Conservation (phyloP, 2,329 filamentous ascomycete species). For the Rasamsonia emersonii region DNA sequence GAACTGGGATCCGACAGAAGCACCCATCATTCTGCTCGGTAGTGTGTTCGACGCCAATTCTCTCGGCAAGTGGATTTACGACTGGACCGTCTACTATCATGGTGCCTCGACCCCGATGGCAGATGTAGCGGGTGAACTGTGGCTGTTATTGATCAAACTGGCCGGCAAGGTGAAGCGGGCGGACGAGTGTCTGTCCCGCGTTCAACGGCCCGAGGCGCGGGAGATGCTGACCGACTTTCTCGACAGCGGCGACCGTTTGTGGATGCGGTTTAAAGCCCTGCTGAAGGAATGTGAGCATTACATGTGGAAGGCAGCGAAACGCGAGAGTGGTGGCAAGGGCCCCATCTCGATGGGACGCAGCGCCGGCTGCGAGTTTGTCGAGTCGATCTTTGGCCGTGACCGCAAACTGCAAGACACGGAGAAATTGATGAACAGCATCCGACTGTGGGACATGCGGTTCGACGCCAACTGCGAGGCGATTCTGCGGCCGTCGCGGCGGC, state of each 20-base stretch:
- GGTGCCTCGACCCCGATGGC: constrained; percentile 74
- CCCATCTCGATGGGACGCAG: constrained; percentile 74
- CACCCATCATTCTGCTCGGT: constrained; percentile 86
- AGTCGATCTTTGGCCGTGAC: constrained; percentile 89
- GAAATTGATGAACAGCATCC: constrained; percentile 81
- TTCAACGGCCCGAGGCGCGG: constrained; percentile 63
- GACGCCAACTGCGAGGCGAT: constrained; percentile 94
- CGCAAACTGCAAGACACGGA: constrained; percentile 83
- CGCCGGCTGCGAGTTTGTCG: constrained; percentile 88
- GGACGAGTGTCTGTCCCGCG: constrained; percentile 64
- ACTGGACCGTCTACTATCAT: constrained; percentile 93
- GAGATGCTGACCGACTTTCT: constrained; percentile 88
- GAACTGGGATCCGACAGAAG: constrained; percentile 94
- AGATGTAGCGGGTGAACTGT: constrained; percentile 88
- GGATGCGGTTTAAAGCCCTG: constrained; percentile 72
- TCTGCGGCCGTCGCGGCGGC: constrained; percentile 40
- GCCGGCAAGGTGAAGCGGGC: constrained; percentile 89
- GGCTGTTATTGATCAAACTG: constrained; percentile 88
- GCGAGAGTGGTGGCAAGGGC: constrained; percentile 54
- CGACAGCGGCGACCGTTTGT: constrained; percentile 76
- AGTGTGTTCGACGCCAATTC: constrained; percentile 97
- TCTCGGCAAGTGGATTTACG: constrained; percentile 97
- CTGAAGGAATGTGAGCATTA: constrained; percentile 87
- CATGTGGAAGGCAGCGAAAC: constrained; percentile 86
- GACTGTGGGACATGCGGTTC: constrained; percentile 86